Conservation (phyloP, 768 basidiomycete genomes). For the Candolleomyces eurysporus region DNA sequence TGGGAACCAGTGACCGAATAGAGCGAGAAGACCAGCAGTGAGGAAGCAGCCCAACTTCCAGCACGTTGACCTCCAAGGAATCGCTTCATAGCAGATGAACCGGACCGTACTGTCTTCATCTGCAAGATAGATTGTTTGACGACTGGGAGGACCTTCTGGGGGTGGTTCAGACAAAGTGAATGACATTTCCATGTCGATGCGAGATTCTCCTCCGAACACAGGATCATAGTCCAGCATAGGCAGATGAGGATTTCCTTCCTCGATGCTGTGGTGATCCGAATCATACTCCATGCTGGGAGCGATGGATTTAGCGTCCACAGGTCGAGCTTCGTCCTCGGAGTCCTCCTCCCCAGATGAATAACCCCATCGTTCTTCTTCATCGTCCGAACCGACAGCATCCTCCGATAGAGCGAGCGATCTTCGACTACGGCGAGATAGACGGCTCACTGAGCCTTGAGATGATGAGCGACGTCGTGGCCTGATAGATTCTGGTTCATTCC, state of each 20-base stretch:
- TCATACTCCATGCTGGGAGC: slow-evolving; percentile 68
- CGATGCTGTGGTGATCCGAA: slow-evolving; percentile 67
- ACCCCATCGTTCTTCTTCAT: slow-evolving; percentile 81
- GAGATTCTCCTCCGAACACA: slow-evolving; percentile 78
- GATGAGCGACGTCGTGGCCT: slow-evolving; percentile 48
- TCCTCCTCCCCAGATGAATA: slow-evolving; percentile 87
- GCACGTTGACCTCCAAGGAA: slow-evolving; percentile 55
- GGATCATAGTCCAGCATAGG: slow-evolving; percentile 74
- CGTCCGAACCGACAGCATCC: slow-evolving; percentile 51
- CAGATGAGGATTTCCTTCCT: slow-evolving; percentile 43
- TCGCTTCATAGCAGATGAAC: slow-evolving; percentile 80
- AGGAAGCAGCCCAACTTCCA: slow-evolving; percentile 74
- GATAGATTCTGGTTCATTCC: slow-evolving; percentile 41
- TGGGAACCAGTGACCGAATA: slow-evolving; percentile 94
- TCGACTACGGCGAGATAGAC: slow-evolving; percentile 50
- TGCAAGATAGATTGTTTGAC: slow-evolving; percentile 80
- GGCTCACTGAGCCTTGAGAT: slow-evolving; percentile 58
- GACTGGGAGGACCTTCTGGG: slow-evolving; percentile 76
- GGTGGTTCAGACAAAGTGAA: slow-evolving; percentile 66
- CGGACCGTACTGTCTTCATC: slow-evolving; percentile 91
- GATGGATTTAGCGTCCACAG: slow-evolving; percentile 42
- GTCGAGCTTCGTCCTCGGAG: slow-evolving; percentile 37
- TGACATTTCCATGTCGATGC: slow-evolving; percentile 76
- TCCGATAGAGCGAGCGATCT: slow-evolving; percentile 61
- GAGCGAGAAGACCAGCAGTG: slow-evolving; percentile 67